Percentiles rank a stretch among this genome's conserved stretches.
Evolutionary conservation across 1,284 basidiomycete species (phyloP).

Genomic region (Caloboletus inedulis): DNA sequence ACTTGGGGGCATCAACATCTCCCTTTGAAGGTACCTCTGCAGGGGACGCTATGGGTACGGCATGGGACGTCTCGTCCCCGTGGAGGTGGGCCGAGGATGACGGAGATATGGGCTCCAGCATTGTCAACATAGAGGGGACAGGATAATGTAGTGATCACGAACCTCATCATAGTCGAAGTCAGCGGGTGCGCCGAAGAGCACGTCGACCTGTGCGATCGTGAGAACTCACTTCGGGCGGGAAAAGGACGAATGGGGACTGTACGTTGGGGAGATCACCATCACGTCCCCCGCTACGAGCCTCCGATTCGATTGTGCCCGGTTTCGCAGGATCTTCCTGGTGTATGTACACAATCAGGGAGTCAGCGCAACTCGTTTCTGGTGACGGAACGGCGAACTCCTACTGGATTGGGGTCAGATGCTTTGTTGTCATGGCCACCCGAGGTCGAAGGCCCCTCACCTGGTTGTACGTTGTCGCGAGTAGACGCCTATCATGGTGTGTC

Average conservation of each 20-base stretch:
- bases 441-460: not conserved
- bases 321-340: not conserved
- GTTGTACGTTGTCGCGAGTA: not conserved
- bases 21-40: not conserved
- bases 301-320: too few species aligned
- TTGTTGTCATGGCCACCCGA: not conserved
- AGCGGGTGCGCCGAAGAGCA: too few species aligned
- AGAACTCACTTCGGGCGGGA: not conserved
- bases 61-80: not conserved
- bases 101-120: not conserved
- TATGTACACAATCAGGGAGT: not conserved
- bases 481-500: not conserved
- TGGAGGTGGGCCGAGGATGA: not conserved
- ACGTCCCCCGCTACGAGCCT: too few species aligned
- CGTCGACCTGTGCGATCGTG: not conserved
- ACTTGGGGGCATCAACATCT: not conserved
- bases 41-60: not conserved
- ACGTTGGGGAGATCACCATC: not conserved
- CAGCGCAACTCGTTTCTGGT: not conserved
- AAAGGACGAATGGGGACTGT: not conserved
- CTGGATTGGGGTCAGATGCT: not conserved
- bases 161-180: not conserved
- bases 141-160: not conserved
- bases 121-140: not conserved
- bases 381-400: not conserved